phyloP scores from a whole-genome alignment of 192 early-diverging fungal genomes.

The Gamsiella multidivaricata region DNA sequence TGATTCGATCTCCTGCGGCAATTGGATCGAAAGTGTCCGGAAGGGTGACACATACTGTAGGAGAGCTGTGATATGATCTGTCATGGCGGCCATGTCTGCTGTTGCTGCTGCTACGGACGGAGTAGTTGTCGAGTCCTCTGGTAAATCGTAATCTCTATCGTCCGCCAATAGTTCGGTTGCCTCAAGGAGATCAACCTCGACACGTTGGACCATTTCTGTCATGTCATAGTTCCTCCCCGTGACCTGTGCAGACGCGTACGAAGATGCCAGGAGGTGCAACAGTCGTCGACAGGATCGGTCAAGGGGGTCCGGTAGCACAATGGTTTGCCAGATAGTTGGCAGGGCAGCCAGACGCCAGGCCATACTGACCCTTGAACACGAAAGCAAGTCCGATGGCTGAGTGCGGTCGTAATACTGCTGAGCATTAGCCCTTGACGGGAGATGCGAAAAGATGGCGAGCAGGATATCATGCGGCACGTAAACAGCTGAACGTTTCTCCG shows the following conservation, averaged over 20 bases:
- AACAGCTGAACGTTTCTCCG: not conserved
- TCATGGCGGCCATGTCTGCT: slow-evolving; percentile 11
- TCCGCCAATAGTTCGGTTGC: slow-evolving; percentile 32
- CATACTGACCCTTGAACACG: slow-evolving; percentile 54
- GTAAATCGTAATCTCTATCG: not conserved
- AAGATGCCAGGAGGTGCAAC: slow-evolving; percentile 40
- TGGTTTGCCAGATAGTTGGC: slow-evolving; percentile 47
- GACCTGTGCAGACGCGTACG: slow-evolving; percentile 43
- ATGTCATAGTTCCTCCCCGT: slow-evolving; percentile 51
- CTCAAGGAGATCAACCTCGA: slow-evolving; percentile 45
- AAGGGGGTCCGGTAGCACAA: slow-evolving; percentile 40
- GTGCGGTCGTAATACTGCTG: slow-evolving; percentile 47
- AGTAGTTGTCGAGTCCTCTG: not conserved
- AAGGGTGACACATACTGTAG: slow-evolving; percentile 41
- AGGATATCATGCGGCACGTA: slow-evolving; percentile 48
- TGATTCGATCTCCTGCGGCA: slow-evolving; percentile 51
- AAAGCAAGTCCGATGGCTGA: slow-evolving; percentile 39
- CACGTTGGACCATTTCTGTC: slow-evolving; percentile 46
- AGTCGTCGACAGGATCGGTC: slow-evolving; percentile 40
- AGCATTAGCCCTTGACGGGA: slow-evolving; percentile 30
- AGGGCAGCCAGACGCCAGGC: slow-evolving; percentile 48
- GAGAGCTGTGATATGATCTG: slow-evolving; percentile 26
- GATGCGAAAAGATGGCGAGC: slow-evolving; percentile 46
- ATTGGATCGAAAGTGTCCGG: slow-evolving; percentile 47
- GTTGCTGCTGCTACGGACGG: not conserved